Percentiles rank a stretch among this genome's conserved stretches.
These are phyloP conservation scores for Peronospora destructor DNA, from an alignment of 352 stramenopile species.

Conservation along the genomic window DNA sequence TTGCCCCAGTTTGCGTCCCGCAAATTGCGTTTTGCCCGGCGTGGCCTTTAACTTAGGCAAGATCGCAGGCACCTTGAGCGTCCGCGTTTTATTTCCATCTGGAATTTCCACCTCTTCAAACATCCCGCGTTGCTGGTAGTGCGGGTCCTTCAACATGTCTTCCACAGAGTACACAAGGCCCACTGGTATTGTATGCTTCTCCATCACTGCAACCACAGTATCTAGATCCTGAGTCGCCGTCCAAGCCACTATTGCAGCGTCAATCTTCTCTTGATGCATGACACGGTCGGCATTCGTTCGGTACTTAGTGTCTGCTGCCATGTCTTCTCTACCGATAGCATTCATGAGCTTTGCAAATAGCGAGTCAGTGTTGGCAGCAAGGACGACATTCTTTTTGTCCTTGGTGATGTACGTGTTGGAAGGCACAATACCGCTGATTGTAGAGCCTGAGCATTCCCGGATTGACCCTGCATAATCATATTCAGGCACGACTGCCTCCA, in stretches of 20 bases:
- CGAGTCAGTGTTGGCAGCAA: constrained; percentile 81
- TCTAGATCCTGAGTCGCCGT: constrained; percentile 41
- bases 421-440: constrained; percentile 83
- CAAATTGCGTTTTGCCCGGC: constrained; percentile 54
- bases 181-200: constrained; percentile 47
- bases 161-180: constrained; percentile 76
- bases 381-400: constrained; percentile 80
- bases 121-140: constrained; percentile 68
- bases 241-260: constrained; percentile 50
- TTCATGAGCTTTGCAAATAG: constrained; percentile 78
- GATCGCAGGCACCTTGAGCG: constrained; percentile 68
- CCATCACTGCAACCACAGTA: constrained; percentile 50
- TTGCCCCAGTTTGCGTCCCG: constrained; percentile 57
- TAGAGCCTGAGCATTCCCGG: constrained; percentile 80
- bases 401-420: constrained; percentile 81
- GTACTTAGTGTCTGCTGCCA: constrained; percentile 51
- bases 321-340: constrained; percentile 50
- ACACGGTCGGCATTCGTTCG: constrained; percentile 67
- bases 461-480: constrained; percentile 76
- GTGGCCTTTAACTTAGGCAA: constrained; percentile 62
- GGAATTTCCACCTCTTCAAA: constrained; percentile 66
- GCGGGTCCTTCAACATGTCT: constrained; percentile 67
- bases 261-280: constrained; percentile 50
- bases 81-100: constrained; percentile 20
- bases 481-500: constrained; percentile 79